Evolutionary conservation across 2,329 filamentous ascomycete species (phyloP).

Genomic region (Colletotrichum musae): DNA sequence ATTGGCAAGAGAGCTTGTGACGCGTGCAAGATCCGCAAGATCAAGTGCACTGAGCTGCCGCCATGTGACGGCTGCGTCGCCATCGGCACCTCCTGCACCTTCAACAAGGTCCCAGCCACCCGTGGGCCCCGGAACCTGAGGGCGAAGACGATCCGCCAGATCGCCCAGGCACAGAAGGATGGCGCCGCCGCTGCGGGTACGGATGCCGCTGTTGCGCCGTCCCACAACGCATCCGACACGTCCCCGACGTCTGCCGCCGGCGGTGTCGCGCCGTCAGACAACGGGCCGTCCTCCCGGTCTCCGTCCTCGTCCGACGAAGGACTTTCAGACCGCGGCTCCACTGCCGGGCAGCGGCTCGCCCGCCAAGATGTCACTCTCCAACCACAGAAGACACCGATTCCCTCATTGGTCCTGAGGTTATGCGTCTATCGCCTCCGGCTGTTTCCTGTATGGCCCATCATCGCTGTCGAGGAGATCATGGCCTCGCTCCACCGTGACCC

Average conservation of each 20-base stretch:
- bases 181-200: not conserved
- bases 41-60: conserved; percentile 62
- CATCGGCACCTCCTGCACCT: conserved; percentile 64
- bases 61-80: conserved; percentile 62
- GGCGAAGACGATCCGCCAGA: conserved; percentile 60
- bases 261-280: conserved; percentile 7
- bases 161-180: conserved; percentile 50
- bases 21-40: conserved; percentile 67
- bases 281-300: conserved; percentile 27
- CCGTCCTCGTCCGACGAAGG: conserved; percentile 30
- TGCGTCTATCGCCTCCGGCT: conserved; percentile 64
- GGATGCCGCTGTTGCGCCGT: conserved; percentile 8
- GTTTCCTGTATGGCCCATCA: conserved; percentile 67
- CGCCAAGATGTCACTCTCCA: conserved; percentile 23
- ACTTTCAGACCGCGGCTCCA: conserved; percentile 22
- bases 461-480: conserved; percentile 60
- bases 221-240: conserved; percentile 8
- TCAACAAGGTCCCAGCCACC: conserved; percentile 58
- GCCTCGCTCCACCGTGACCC: conserved; percentile 52
- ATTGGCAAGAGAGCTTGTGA: conserved; percentile 62
- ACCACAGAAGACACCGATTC: conserved; percentile 34
- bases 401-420: conserved; percentile 47
- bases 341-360: conserved; percentile 4
- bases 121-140: conserved; percentile 62
- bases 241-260: not conserved